Percentiles rank a stretch among this genome's conserved stretches.
These are phyloP conservation scores for Trichoderma cornu-damae DNA, from an alignment of 2,329 filamentous ascomycete species.

Conservation along the genomic window DNA sequence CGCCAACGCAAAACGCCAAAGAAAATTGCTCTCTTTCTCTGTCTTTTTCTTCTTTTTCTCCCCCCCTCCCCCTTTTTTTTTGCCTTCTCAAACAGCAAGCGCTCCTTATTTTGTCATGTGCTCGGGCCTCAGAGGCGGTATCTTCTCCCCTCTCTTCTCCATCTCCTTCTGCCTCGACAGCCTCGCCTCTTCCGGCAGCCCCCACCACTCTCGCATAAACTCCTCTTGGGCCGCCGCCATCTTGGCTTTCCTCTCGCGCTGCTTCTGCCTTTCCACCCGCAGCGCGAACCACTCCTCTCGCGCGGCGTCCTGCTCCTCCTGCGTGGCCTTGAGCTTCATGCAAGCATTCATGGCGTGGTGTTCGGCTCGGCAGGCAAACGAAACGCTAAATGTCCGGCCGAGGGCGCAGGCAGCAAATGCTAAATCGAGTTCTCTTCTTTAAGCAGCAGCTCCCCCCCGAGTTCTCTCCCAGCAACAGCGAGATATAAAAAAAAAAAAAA, in stretches of 20 bases:
- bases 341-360: slow-evolving; percentile 88
- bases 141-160: slow-evolving; percentile 50
- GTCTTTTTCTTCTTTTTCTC: too few species aligned
- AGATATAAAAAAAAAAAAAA: too few species aligned
- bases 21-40: neutral
- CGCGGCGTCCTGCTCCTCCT: slow-evolving; percentile 78
- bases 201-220: slow-evolving; percentile 65
- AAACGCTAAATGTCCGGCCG: slow-evolving; percentile 78
- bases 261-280: slow-evolving; percentile 63
- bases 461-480: too few species aligned
- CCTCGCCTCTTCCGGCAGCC: slow-evolving; percentile 52
- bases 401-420: slow-evolving; percentile 89
- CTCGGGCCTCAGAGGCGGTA: slow-evolving; percentile 27
- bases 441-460: neutral
- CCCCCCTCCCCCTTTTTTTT: neutral
- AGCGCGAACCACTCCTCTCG: slow-evolving; percentile 89
- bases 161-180: slow-evolving; percentile 47
- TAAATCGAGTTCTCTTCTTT: slow-evolving; percentile 35
- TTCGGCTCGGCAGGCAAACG: slow-evolving; percentile 76
- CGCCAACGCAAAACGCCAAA: slow-evolving; percentile 9
- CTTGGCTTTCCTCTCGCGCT: slow-evolving; percentile 59
- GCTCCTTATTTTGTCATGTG: neutral
- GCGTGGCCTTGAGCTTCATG: slow-evolving; percentile 83
- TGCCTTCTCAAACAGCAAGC: too few species aligned
- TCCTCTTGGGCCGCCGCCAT: slow-evolving; percentile 58